Percentiles rank a stretch among this genome's conserved stretches.
These are phyloP conservation scores for Pythium sp. DNA, from an alignment of 352 stramenopile genomes.

Conservation along the genomic window DNA sequence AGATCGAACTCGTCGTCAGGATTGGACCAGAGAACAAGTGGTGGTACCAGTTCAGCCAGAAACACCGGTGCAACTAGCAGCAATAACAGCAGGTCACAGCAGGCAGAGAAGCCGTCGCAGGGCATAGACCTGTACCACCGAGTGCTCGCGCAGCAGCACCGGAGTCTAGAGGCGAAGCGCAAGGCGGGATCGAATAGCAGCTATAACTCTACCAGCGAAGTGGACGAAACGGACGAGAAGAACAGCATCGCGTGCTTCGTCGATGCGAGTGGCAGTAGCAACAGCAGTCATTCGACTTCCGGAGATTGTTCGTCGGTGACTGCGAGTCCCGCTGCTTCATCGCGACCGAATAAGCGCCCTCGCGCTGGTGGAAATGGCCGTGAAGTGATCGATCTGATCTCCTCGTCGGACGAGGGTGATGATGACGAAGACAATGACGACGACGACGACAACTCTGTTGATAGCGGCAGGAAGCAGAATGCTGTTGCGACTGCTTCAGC, in stretches of 20 bases:
- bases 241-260: background rate
- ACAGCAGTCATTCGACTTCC: background rate
- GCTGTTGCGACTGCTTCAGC: background rate
- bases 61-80: background rate
- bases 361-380: background rate
- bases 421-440: background rate
- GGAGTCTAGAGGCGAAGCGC: background rate
- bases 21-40: background rate
- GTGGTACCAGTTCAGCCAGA: background rate
- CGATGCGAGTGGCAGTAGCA: background rate
- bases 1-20: conserved; percentile 1
- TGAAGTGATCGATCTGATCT: conserved; percentile 37
- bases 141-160: background rate
- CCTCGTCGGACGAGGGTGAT: conserved; percentile 27
- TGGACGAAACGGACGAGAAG: conserved; percentile 1
- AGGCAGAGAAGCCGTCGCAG: background rate
- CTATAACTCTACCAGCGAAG: background rate
- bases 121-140: background rate
- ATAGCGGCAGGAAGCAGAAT: background rate
- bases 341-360: conserved; percentile 2
- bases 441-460: background rate
- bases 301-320: background rate
- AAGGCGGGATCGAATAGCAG: background rate
- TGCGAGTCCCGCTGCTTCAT: background rate
- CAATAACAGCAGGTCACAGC: background rate